phyloP scores from a whole-genome alignment of 1,284 basidiomycete species.

The Trametes polyzona region DNA sequence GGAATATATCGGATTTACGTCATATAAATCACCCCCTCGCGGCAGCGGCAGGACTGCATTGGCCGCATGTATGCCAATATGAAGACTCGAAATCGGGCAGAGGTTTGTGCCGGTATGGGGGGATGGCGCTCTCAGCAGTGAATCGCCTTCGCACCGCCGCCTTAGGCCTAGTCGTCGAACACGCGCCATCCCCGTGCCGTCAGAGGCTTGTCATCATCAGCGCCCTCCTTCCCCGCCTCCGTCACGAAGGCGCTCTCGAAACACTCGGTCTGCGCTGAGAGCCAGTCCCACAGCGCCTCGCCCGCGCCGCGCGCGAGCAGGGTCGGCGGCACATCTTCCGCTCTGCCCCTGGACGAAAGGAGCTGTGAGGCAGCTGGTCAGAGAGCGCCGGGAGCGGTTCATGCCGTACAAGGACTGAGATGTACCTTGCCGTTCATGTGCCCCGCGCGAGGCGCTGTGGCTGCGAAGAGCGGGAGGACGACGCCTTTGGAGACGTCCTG shows the following conservation, averaged over 20 bases:
- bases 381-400: not conserved
- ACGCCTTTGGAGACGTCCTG: constrained; percentile 20
- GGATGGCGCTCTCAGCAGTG: no score
- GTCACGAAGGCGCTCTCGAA: constrained; percentile 9
- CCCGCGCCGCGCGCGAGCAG: constrained; percentile 4
- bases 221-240: not conserved
- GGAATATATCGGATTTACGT: no score
- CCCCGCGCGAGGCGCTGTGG: constrained; percentile 30
- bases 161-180: no score
- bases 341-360: constrained; percentile 40
- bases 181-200: no score
- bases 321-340: constrained; percentile 20
- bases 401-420: no score
- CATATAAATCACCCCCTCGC: no score
- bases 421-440: constrained; percentile 34
- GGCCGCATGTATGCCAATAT: no score
- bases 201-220: not conserved
- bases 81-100: no score
- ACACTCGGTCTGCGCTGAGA: constrained; percentile 19
- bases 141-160: no score
- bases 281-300: constrained; percentile 22
- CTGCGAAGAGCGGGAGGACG: constrained; percentile 35
- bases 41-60: no score
- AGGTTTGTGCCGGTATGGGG: no score
- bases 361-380: constrained; percentile 20